Conservation (phyloP, 169 alveolate genomes). For the Eimeria falciformis region DNA sequence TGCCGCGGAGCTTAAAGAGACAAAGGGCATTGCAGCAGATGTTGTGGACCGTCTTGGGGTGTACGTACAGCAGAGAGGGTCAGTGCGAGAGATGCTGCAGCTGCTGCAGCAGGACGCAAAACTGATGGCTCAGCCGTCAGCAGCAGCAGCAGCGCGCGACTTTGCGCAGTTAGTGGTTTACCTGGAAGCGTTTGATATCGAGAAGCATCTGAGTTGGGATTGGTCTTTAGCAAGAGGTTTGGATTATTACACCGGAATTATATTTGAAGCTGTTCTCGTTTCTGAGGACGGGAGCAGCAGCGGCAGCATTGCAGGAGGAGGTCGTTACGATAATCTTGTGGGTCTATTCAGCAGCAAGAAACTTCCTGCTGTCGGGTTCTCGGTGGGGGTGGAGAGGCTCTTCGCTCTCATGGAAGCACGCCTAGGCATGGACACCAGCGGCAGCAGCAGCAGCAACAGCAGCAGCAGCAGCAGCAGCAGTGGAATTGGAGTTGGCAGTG, state of each 20-base stretch:
- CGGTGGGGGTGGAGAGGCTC: constrained; percentile 96
- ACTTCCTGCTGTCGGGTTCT: constrained; percentile 97
- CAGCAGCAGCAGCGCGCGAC: constrained; percentile 83
- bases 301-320: constrained; percentile 99
- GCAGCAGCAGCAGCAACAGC: constrained; percentile 49
- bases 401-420: constrained; percentile 81
- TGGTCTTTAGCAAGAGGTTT: constrained; percentile 97
- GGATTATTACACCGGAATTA: constrained; percentile 98
- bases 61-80: constrained; percentile 34
- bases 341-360: constrained; percentile 92
- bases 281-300: constrained; percentile 81
- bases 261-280: constrained; percentile 95
- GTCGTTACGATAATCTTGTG: constrained; percentile 96
- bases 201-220: constrained; percentile 86
- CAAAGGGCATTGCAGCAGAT: constrained; percentile 91
- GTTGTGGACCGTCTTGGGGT: constrained; percentile 34
- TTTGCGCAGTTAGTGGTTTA: constrained; percentile 83
- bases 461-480: constrained; percentile 5
- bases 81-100: neutral
- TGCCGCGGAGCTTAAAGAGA: constrained; percentile 91
- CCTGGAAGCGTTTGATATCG: constrained; percentile 69
- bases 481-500: neutral
- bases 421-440: neutral
- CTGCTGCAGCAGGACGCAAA: constrained; percentile 79
- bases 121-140: constrained; percentile 26